Conservation (phyloP, 768 basidiomycete genomes). For the Mycena filopes region DNA sequence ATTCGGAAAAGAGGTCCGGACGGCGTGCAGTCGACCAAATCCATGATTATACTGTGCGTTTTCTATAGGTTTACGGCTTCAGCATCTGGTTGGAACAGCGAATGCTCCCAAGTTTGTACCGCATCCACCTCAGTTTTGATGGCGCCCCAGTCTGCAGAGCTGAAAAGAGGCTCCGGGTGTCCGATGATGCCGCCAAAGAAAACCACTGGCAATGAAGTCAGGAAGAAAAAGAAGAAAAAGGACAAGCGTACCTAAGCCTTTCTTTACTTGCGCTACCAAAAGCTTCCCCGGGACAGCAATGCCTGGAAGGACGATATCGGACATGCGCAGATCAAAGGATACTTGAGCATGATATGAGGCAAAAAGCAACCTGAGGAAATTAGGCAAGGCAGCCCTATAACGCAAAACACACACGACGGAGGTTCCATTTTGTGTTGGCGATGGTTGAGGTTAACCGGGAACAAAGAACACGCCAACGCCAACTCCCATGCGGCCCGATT, state of each 20-base stretch:
- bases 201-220: not conserved
- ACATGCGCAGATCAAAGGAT: conserved; percentile 6
- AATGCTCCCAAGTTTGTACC: not conserved
- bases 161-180: not conserved
- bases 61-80: not conserved
- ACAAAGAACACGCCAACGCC: too few relatives aligned
- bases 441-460: too few relatives aligned
- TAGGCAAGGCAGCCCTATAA: not conserved
- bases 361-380: not conserved
- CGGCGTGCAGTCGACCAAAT: not conserved
- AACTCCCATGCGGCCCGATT: too few relatives aligned
- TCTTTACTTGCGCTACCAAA: not conserved
- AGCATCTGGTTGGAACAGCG: not conserved
- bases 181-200: conserved; percentile 1
- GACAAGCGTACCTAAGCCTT: not conserved
- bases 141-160: not conserved
- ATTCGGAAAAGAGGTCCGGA: not conserved
- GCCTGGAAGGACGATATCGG: not conserved
- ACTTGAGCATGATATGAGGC: not conserved
- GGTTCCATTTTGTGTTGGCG: not conserved
- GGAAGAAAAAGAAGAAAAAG: not conserved
- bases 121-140: not conserved
- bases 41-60: not conserved
- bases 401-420: not conserved
- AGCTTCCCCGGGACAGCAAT: conserved; percentile 2